Percentiles rank a stretch among this genome's conserved stretches.
Conservation (phyloP, 176 grass and related monocot genomes). For the Bonia amplexicaulis region DNA sequence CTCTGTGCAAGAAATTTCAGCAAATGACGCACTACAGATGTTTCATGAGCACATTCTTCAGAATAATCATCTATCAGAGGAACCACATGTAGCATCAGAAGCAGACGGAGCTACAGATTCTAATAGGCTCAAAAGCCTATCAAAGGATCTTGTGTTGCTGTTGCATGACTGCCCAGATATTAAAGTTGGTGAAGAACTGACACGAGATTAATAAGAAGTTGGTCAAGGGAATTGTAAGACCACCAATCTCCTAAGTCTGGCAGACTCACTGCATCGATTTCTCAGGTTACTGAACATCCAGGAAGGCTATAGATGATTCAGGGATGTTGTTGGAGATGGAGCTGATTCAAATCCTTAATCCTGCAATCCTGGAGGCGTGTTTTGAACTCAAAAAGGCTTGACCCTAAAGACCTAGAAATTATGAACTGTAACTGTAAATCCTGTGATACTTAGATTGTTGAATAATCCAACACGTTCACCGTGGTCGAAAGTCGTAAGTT, state of each 20-base stretch:
- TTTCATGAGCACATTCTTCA: slow-evolving; percentile 41
- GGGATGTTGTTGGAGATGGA: background rate
- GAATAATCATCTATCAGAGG: background rate
- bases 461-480: too few species aligned
- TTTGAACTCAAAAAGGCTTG: background rate
- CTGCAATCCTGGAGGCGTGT: background rate
- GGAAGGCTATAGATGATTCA: background rate
- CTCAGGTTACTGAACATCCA: background rate
- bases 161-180: slow-evolving; percentile 45
- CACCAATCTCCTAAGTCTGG: background rate
- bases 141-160: slow-evolving; percentile 45
- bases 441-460: background rate
- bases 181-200: slow-evolving; percentile 41
- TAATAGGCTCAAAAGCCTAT: slow-evolving; percentile 38
- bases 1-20: slow-evolving; percentile 50
- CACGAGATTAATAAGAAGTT: background rate
- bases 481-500: too few species aligned
- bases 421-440: background rate
- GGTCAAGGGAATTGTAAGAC: background rate
- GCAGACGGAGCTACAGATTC: slow-evolving; percentile 14
- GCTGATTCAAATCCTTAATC: background rate
- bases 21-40: slow-evolving; percentile 44
- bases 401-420: background rate
- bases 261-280: background rate
- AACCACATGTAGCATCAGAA: slow-evolving; percentile 1